Conservation (phyloP, 2,329 filamentous ascomycete genomes). For the Alternaria hordeiaustralica region DNA sequence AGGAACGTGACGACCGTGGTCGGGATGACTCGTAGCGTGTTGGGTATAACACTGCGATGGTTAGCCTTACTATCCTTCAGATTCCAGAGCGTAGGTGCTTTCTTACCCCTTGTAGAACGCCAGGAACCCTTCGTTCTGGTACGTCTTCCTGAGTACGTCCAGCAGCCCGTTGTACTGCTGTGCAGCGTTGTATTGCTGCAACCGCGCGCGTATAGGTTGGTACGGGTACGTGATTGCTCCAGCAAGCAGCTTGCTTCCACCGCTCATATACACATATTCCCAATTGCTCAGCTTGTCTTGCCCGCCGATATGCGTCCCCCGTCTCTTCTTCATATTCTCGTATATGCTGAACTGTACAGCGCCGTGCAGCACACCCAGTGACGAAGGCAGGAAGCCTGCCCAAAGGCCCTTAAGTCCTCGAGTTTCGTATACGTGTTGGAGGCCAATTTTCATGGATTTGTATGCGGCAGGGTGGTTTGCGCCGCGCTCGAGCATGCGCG, state of each 20-base stretch:
- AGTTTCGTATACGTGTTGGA: conserved; percentile 66
- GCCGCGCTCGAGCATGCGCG: conserved; percentile 91
- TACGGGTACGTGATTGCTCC: conserved; percentile 94
- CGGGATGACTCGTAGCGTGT: conserved; percentile 87
- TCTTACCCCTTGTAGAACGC: conserved; percentile 85
- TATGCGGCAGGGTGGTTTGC: conserved; percentile 79
- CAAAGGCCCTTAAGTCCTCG: conserved; percentile 87
- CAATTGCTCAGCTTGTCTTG: conserved; percentile 66
- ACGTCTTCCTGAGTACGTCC: conserved; percentile 77
- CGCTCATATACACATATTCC: conserved; percentile 82
- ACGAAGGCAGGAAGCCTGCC: conserved; percentile 79
- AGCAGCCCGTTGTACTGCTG: conserved; percentile 72
- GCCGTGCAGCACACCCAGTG: conserved; percentile 88
- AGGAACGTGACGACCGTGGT: conserved; percentile 96
- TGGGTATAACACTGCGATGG: conserved; percentile 68
- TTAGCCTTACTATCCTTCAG: conserved; percentile 13
- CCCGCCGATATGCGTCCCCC: conserved; percentile 50
- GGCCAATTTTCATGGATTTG: conserved; percentile 74
- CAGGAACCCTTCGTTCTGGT: conserved; percentile 75
- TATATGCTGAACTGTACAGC: conserved; percentile 97
- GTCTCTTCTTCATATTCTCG: conserved; percentile 73
- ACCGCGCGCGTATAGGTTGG: conserved; percentile 84
- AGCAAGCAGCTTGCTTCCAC: conserved; percentile 82
- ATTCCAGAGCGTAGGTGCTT: background rate
- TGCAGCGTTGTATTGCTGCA: conserved; percentile 89